Evolutionary conservation across 1,284 basidiomycete genomes (phyloP).

Genomic region (Neolentinus lepideus): DNA sequence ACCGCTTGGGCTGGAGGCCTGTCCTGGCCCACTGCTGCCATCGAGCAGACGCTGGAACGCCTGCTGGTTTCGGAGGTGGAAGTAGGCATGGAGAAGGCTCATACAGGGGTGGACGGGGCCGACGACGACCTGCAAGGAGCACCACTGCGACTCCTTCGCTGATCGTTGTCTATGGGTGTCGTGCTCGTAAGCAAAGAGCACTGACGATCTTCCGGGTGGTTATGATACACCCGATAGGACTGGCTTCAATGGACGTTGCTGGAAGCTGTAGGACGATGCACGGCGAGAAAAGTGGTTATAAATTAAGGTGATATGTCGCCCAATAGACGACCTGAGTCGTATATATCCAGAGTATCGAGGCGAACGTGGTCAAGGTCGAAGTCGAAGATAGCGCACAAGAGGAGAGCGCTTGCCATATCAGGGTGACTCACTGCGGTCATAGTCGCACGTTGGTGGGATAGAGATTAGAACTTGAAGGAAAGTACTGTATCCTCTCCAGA

Average conservation of each 20-base stretch:
- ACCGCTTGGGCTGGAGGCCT: slow-evolving; percentile 22
- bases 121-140: slow-evolving; percentile 11
- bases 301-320: background rate
- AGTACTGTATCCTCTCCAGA: no score
- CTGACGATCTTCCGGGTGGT: background rate
- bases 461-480: background rate
- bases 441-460: background rate
- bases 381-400: background rate
- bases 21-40: slow-evolving; percentile 23
- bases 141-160: slow-evolving; percentile 14
- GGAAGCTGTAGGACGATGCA: background rate
- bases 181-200: background rate
- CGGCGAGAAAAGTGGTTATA: background rate
- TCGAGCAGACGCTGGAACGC: slow-evolving; percentile 80
- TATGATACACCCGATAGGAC: background rate
- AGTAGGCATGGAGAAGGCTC: slow-evolving; percentile 79
- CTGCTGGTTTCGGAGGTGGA: slow-evolving; percentile 69
- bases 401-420: background rate
- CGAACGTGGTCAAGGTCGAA: background rate
- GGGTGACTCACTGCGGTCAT: background rate
- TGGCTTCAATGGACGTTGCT: background rate
- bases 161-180: background rate
- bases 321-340: background rate
- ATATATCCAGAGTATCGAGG: background rate
- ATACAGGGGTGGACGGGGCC: slow-evolving; percentile 35